These are phyloP conservation scores for Pyricularia sp. DNA, from an alignment of 2,329 filamentous ascomycete species.

Conservation along the genomic window DNA sequence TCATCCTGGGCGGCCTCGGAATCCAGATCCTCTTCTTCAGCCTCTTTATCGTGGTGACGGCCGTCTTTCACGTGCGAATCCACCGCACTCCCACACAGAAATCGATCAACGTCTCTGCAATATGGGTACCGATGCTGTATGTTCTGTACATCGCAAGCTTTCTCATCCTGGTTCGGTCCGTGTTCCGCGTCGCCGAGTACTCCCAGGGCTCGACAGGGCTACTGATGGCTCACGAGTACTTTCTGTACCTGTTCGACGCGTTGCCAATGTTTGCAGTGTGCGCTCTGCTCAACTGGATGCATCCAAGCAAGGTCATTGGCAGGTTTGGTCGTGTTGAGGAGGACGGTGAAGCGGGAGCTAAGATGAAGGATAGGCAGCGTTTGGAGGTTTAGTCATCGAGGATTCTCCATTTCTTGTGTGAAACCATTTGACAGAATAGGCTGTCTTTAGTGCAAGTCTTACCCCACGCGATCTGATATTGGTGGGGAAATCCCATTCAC, in stretches of 20 bases:
- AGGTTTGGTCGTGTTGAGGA: neutral
- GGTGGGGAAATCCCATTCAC: no score
- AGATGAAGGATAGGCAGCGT: neutral
- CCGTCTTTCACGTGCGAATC: no score
- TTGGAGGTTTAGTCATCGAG: neutral
- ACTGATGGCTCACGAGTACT: slow-evolving; percentile 15
- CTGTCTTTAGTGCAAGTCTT: neutral
- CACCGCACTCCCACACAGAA: no score
- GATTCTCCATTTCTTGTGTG: neutral
- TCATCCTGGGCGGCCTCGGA: no score
- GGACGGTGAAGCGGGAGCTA: neutral
- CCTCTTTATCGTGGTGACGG: no score
- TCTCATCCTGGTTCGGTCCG: slow-evolving; percentile 22
- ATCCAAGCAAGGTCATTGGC: neutral
- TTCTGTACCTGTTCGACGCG: slow-evolving; percentile 19
- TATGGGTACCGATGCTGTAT: slow-evolving; percentile 2
- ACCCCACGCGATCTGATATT: no score
- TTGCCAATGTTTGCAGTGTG: neutral
- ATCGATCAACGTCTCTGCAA: no score
- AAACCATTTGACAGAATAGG: neutral
- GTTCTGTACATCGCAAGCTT: slow-evolving; percentile 11
- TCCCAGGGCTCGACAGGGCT: slow-evolving; percentile 16
- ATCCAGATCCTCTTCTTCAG: no score
- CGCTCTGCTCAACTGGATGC: neutral
- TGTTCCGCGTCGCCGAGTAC: slow-evolving; percentile 27